phyloP scores from a whole-genome alignment of 2,329 filamentous ascomycete species.

The Fonsecaea nubica region DNA sequence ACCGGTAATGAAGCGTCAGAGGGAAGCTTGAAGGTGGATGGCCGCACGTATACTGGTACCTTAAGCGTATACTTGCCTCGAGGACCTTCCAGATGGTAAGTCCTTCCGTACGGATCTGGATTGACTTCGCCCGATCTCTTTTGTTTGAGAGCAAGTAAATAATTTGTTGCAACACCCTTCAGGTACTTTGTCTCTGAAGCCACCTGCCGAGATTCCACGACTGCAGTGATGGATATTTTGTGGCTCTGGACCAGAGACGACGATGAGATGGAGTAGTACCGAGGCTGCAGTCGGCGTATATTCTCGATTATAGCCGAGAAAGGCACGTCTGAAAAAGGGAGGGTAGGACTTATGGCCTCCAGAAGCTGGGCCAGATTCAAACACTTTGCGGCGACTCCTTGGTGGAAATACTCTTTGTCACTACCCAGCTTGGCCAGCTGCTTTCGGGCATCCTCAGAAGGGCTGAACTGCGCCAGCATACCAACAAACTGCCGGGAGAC shows the following conservation, averaged over 20 bases:
- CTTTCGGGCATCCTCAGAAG: conserved; percentile 79
- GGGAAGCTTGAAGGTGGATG: conserved; percentile 98
- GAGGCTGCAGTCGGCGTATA: conserved; percentile 90
- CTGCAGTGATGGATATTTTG: conserved; percentile 94
- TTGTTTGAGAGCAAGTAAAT: conserved; percentile 88
- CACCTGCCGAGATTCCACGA: conserved; percentile 80
- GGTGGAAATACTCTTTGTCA: conserved; percentile 94
- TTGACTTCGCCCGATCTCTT: conserved; percentile 81
- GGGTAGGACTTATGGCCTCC: conserved; percentile 68
- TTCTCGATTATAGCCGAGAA: conserved; percentile 96
- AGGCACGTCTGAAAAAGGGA: conserved; percentile 81
- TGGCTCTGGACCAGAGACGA: conserved; percentile 94
- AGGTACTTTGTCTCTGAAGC: conserved; percentile 78
- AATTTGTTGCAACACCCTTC: conserved; percentile 96
- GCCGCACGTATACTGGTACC: conserved; percentile 89
- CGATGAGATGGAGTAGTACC: conserved; percentile 99
- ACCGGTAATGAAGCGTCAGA: conserved; percentile 94
- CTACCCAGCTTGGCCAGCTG: conserved; percentile 87
- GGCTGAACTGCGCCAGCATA: conserved; percentile 85
- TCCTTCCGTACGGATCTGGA: conserved; percentile 64
- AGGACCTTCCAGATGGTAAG: conserved; percentile 84
- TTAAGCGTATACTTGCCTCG: conserved; percentile 96
- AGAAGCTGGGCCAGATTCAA: conserved; percentile 90
- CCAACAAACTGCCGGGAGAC: conserved; percentile 95
- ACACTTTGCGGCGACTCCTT: conserved; percentile 78